These are phyloP conservation scores for Lecanoromycetidae sp. DNA, from an alignment of 2,329 filamentous ascomycete species.

Conservation along the genomic window DNA sequence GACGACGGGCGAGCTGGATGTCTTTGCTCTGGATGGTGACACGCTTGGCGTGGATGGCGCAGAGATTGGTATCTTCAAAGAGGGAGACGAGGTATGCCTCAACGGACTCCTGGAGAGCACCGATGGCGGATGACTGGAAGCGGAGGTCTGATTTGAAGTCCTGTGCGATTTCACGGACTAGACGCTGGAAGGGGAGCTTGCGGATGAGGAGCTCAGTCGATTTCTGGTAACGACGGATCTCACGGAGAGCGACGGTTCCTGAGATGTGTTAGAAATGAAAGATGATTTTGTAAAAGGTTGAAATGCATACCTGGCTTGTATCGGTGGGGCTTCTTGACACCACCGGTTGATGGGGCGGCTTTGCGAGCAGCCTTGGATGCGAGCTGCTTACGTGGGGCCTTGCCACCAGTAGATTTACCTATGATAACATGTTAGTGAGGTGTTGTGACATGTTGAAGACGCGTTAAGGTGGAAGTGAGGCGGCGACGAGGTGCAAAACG, in stretches of 20 bases:
- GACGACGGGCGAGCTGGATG: constrained; percentile 88
- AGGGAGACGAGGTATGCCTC: constrained; percentile 98
- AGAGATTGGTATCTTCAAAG: constrained; percentile 97
- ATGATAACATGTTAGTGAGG: constrained; percentile 25
- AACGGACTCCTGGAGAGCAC: constrained; percentile 93
- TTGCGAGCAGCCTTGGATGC: constrained; percentile 99
- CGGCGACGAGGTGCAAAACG: constrained; percentile 16
- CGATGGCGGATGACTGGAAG: constrained; percentile 97
- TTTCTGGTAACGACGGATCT: constrained; percentile 98
- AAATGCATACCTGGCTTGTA: constrained; percentile 60
- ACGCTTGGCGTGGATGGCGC: constrained; percentile 94
- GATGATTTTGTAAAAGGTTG: neutral
- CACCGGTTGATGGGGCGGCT: constrained; percentile 89
- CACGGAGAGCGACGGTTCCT: constrained; percentile 88
- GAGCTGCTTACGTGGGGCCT: constrained; percentile 82
- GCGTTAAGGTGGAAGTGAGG: constrained; percentile 16
- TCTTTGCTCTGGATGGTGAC: constrained; percentile 54
- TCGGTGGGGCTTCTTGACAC: constrained; percentile 91
- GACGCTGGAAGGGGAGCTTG: constrained; percentile 94
- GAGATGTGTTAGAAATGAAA: constrained; percentile 24
- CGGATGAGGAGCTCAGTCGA: constrained; percentile 89
- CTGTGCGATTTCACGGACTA: constrained; percentile 93
- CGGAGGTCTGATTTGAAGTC: constrained; percentile 91
- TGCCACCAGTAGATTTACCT: constrained; percentile 66
- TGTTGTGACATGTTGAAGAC: constrained; percentile 5